Base-by-base conservation (phyloP, 2,329 filamentous ascomycete genomes). In the Neospermospora avenae region DNA sequence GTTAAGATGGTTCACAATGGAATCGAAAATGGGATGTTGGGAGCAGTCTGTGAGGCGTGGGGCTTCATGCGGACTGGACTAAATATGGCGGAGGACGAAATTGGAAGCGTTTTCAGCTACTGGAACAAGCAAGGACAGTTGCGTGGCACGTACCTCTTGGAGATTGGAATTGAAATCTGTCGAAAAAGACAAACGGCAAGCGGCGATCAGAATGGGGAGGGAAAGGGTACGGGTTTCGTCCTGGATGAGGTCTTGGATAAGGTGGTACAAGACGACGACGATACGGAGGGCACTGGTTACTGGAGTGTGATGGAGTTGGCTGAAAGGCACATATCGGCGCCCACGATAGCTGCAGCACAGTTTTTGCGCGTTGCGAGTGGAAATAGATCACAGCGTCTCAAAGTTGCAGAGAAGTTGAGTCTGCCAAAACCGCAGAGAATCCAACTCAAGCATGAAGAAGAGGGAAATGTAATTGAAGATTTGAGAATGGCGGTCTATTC, bases 1-100 rank as follows among this genome's bases (percentile, higher is more conserved):
- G 85, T 89, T 42, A 90, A 91, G 76, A 90, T 90, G 86, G 80
- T 89, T 3, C 87, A 90, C 70, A 89, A 90, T 64, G 87, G 86
- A 1, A 89, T 90, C 62, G 87, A 90, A 69, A 64, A 59, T 57
- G 87, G 85, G 1, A 88, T 90, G 83, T 82, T 90, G 76, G 82
- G 74, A 56, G 78, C 81, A 0, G 78, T 89, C 5, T 81, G 81
- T 14, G 87, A 90, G 70, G 82, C 83, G 2, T 90, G 85, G 84
- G 78, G 78, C 0, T 78, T 89, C 34, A 83, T 90, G 76, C 77
- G 79, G 37, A 77, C 78, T 45, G 80, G 83, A 1, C 74, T 89
- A 24, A 81, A 79, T 0, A 80, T 89, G 75, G 72, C 70, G 5
- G 80, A 86, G 58, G 81, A 87, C 8, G 80, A 88, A 65, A 83